phyloP scores from a whole-genome alignment of 140 eudicot species.

The Oenanthe javanica region DNA sequence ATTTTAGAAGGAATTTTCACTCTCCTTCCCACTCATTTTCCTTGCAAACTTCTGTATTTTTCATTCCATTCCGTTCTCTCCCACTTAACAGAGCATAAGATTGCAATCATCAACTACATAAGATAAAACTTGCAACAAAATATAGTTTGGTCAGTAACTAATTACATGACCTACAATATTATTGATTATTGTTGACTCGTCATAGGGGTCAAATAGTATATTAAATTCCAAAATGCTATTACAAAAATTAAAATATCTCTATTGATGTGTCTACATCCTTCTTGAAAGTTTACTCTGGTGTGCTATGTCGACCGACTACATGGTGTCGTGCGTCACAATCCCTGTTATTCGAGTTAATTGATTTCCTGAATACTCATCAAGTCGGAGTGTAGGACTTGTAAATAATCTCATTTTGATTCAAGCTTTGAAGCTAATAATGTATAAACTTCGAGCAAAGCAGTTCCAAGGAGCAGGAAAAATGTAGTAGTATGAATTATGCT shows the following conservation, averaged over 20 bases:
- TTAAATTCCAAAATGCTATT: neutral
- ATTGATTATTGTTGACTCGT: neutral
- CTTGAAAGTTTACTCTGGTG: neutral
- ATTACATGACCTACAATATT: neutral
- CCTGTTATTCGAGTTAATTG: neutral
- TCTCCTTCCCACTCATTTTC: too few species aligned
- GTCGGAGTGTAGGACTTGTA: neutral
- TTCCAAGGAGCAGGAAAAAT: neutral
- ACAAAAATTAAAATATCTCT: neutral
- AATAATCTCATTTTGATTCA: neutral
- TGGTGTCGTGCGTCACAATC: neutral
- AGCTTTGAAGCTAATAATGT: neutral
- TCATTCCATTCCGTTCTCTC: too few species aligned
- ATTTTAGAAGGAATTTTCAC: too few species aligned
- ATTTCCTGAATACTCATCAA: neutral
- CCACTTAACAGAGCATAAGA: neutral
- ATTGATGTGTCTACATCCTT: neutral
- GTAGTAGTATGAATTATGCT: neutral
- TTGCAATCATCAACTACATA: neutral
- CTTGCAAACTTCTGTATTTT: too few species aligned
- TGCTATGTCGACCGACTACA: neutral
- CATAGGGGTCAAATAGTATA: neutral
- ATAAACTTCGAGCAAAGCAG: neutral
- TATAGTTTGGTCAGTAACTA: neutral
- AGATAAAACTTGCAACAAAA: neutral